Percentiles rank a stretch among this genome's conserved stretches.
phyloP scores from a whole-genome alignment of 768 basidiomycete genomes.

The Tulasnella sp. region DNA sequence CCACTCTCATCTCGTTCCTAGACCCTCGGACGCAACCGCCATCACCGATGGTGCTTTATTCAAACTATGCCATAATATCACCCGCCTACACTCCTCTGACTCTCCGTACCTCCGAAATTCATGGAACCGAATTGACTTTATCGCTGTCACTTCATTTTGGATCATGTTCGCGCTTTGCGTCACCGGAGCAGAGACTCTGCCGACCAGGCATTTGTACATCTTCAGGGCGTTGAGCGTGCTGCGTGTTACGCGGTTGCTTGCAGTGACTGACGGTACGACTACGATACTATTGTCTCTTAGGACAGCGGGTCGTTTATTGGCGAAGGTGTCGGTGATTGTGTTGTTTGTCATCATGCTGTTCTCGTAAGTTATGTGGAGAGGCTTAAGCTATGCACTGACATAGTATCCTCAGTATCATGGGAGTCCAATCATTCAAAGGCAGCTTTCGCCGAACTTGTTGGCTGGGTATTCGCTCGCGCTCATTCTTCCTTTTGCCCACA shows the following conservation, averaged over 20 bases:
- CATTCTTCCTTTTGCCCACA: background rate
- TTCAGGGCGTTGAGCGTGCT: slow-evolving; percentile 88
- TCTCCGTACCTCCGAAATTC: slow-evolving; percentile 91
- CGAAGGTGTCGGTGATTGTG: slow-evolving; percentile 87
- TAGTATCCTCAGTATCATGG: slow-evolving; percentile 61
- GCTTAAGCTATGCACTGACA: background rate
- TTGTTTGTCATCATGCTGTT: slow-evolving; percentile 85
- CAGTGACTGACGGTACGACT: slow-evolving; percentile 88
- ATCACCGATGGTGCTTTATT: background rate
- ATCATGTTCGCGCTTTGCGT: slow-evolving; percentile 67
- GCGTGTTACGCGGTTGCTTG: slow-evolving; percentile 72
- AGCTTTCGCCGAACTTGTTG: slow-evolving; percentile 54
- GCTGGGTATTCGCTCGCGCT: slow-evolving; percentile 25
- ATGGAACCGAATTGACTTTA: slow-evolving; percentile 85
- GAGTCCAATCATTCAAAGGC: slow-evolving; percentile 90
- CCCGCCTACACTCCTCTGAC: too few relatives aligned
- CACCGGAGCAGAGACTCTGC: slow-evolving; percentile 61
- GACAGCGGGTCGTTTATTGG: slow-evolving; percentile 80
- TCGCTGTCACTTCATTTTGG: slow-evolving; percentile 88
- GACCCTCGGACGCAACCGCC: background rate
- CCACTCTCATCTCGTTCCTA: background rate
- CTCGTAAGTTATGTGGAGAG: slow-evolving; percentile 53
- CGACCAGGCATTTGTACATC: slow-evolving; percentile 65
- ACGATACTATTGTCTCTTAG: slow-evolving; percentile 93
- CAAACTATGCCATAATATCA: too few relatives aligned